Base-by-base conservation (phyloP, 1,284 basidiomycete genomes). In the Rhodotorula sp. region DNA sequence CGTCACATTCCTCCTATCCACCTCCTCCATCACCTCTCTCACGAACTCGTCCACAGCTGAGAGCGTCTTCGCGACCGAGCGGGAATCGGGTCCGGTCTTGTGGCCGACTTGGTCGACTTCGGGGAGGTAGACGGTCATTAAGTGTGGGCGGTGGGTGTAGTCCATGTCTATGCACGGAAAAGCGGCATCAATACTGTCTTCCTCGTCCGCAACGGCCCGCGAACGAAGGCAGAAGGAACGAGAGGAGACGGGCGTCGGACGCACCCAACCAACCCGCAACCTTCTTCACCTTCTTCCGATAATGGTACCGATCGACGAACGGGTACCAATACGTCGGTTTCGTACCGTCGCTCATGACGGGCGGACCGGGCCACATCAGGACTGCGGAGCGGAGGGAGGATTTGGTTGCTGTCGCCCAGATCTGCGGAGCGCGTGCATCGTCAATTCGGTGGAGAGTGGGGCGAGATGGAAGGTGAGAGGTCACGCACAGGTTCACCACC, bases 351-450 rank as follows among this genome's bases (percentile, higher is more conserved):
- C 77, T 80, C 0, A 89, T 92, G 71, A 82, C 84, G 0, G 89
- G 87, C 90, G 59, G 67, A 17, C 61, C 56, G 30, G 74, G 74
- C 91, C 92, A 94, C 92, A 94, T 94, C 58, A 92, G 83, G 73
- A 92, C 92, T 0, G 90, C 91, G 5, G 90, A 89, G 47, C 86
- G 83, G n/a, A 92, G 79, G 0, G 89, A 88, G 9, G 87, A 86
- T 71, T 86, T 87, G 69, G 84, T 85, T 2, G 88, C 90, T 0
- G 91, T 92, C 76, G 91, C 90, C 92, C 92, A 95, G 84, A 94
- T 88, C 90, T 92, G 67, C 19, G 4, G 1, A 2, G 10, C 22
- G 29, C 10, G 22, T 17, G 13, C 24, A 19, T 4, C 32, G 4
- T 22, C 19, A 58, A 27, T 2, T 8, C 47, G 17, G 4, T 22